Evolutionary conservation across 208 protist species (phyloP).

Genomic region (Angomonas deanei): DNA sequence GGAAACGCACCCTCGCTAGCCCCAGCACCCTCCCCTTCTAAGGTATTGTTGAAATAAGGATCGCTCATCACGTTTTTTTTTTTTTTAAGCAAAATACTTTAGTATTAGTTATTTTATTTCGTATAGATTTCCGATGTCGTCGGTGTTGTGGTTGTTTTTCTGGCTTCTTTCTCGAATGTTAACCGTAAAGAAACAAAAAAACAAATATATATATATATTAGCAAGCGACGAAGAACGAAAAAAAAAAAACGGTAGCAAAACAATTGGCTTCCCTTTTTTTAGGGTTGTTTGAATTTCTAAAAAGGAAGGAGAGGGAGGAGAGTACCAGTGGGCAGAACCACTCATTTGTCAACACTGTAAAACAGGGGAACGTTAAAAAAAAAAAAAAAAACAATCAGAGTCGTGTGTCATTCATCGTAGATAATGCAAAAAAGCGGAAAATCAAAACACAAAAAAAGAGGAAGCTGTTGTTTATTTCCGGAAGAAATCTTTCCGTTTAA

Average conservation of each 20-base stretch:
- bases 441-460: conserved; percentile 4
- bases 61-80: neutral
- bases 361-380: neutral
- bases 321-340: neutral
- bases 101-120: no score
- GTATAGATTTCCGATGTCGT: no score
- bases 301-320: neutral
- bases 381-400: neutral
- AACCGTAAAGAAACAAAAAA: no score
- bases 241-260: neutral
- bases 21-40: neutral
- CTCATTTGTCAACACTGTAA: neutral
- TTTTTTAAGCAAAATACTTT: no score
- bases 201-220: neutral
- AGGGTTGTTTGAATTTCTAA: neutral
- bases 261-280: neutral
- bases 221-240: neutral
- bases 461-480: neutral
- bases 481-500: conserved; percentile 3
- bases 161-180: no score
- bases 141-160: no score
- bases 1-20: neutral
- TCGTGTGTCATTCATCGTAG: neutral
- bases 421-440: neutral
- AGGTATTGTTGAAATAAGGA: neutral